Conservation (phyloP, 352 stramenopile genomes). For the Globisporangium echinulatum region DNA sequence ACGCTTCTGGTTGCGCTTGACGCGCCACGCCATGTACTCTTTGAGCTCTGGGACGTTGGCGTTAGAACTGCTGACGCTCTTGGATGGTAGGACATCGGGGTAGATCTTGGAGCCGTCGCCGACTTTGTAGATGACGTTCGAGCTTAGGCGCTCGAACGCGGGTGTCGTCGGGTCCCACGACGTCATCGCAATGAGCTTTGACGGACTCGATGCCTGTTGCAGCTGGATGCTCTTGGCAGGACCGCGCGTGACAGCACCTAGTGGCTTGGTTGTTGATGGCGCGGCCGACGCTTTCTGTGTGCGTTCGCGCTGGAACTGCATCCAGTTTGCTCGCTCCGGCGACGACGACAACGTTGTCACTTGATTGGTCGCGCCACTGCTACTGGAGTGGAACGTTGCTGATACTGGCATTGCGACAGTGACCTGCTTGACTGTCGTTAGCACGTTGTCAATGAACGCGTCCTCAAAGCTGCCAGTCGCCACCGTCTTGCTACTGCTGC, state of each 20-base stretch:
- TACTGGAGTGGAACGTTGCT: slow-evolving; percentile 3
- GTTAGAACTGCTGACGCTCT: background rate
- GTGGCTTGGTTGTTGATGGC: background rate
- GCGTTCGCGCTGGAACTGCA: slow-evolving; percentile 32
- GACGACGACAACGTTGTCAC: slow-evolving; percentile 15
- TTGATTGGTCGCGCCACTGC: slow-evolving; percentile 19
- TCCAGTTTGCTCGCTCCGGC: slow-evolving; percentile 32
- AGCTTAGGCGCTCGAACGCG: slow-evolving; percentile 83
- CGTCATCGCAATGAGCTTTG: slow-evolving; percentile 29
- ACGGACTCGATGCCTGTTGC: slow-evolving; percentile 7
- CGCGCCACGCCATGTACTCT: slow-evolving; percentile 95
- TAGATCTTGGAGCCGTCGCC: slow-evolving; percentile 86
- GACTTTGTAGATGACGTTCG: slow-evolving; percentile 80
- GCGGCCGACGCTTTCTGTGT: slow-evolving; percentile 6
- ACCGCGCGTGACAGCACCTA: background rate
- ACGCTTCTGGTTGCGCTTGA: slow-evolving; percentile 92
- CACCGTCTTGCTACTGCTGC: background rate
- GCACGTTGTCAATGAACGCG: slow-evolving; percentile 81
- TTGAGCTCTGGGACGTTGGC: slow-evolving; percentile 72
- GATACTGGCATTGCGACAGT: slow-evolving; percentile 11
- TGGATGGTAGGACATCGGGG: slow-evolving; percentile 23
- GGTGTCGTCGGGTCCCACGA: slow-evolving; percentile 69
- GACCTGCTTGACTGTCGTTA: slow-evolving; percentile 54
- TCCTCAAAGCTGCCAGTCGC: slow-evolving; percentile 67
- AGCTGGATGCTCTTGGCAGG: background rate